Conservation (phyloP, 139 green algal species). For the Chara braunii region DNA sequence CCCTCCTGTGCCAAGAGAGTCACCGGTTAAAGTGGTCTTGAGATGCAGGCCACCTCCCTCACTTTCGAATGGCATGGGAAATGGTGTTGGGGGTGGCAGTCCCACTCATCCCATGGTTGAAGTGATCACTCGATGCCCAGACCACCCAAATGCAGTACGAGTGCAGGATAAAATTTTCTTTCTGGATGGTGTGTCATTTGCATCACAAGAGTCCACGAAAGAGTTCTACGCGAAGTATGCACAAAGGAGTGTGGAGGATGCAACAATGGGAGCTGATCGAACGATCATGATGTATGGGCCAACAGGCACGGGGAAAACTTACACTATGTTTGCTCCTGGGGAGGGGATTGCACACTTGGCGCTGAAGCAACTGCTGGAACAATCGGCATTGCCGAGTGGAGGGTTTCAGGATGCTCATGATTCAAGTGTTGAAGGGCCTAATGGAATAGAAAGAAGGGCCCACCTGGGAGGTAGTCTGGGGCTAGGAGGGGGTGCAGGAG, state of each 20-base stretch:
- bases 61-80: no score
- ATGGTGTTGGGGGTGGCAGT: not conserved
- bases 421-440: not conserved
- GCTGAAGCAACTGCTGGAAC: not conserved
- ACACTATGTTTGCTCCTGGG: conserved; percentile 10
- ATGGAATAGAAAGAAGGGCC: not conserved
- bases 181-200: conserved; percentile 8
- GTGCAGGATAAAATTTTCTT: conserved; percentile 8
- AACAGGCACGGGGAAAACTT: conserved; percentile 11
- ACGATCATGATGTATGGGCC: conserved; percentile 15
- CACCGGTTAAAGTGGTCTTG: not conserved
- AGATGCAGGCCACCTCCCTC: not conserved
- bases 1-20: not conserved
- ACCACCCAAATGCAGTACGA: conserved; percentile 3
- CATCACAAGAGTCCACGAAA: not conserved
- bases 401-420: not conserved
- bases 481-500: not conserved
- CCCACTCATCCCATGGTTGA: not conserved
- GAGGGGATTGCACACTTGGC: conserved; percentile 3
- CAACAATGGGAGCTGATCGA: conserved; percentile 2
- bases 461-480: not conserved
- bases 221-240: not conserved
- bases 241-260: conserved; percentile 11
- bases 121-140: not conserved
- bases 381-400: not conserved